Conservation (phyloP, 2,329 filamentous ascomycete genomes). For the Phialophora macrospora region DNA sequence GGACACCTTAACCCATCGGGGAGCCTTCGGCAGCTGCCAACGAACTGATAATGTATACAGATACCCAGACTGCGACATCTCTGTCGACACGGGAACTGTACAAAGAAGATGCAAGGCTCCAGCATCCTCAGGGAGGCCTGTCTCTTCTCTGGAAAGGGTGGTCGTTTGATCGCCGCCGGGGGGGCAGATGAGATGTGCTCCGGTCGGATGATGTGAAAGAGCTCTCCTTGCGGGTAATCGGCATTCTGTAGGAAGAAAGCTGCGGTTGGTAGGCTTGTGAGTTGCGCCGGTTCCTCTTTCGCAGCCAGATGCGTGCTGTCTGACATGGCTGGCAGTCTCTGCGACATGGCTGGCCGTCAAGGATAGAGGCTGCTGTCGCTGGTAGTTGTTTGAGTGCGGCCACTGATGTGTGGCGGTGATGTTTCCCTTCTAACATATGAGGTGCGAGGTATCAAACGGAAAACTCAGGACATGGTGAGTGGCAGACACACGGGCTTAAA, state of each 20-base stretch:
- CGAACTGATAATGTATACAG: slow-evolving; percentile 37
- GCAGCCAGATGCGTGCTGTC: not conserved
- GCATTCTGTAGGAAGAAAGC: slow-evolving; percentile 28
- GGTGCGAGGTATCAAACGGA: not conserved
- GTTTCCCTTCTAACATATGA: not conserved
- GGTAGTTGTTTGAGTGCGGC: not conserved
- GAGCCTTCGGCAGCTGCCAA: slow-evolving; percentile 27
- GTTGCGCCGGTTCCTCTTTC: not conserved
- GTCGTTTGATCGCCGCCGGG: slow-evolving; percentile 22
- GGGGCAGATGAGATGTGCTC: slow-evolving; percentile 17
- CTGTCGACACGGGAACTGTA: slow-evolving; percentile 30
- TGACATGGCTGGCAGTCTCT: not conserved
- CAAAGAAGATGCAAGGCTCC: slow-evolving; percentile 32
- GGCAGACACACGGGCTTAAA: not conserved
- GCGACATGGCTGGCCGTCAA: not conserved
- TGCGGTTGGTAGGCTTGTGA: not conserved
- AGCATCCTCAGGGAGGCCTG: slow-evolving; percentile 22
- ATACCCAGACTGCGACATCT: slow-evolving; percentile 36
- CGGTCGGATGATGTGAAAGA: slow-evolving; percentile 20
- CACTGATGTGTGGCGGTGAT: not conserved
- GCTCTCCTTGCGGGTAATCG: slow-evolving; percentile 13
- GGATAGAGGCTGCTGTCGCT: not conserved
- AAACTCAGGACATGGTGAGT: not conserved
- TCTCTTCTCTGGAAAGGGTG: slow-evolving; percentile 17
- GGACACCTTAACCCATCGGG: slow-evolving; percentile 35